Base-by-base conservation (phyloP, 768 basidiomycete species). In the Termitomyces sp. region DNA sequence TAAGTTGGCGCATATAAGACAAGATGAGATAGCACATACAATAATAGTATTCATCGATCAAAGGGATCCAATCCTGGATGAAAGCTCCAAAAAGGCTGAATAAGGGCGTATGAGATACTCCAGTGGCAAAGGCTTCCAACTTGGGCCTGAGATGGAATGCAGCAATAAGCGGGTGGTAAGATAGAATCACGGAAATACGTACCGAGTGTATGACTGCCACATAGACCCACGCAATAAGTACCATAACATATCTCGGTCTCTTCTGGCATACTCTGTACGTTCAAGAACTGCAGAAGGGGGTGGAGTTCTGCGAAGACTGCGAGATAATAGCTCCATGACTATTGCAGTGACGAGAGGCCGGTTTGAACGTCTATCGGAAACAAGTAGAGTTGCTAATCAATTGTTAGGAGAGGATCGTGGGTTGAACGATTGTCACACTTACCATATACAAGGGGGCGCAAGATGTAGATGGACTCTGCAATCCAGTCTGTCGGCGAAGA, bases 41-140 rank as follows among this genome's bases (percentile, higher is more conserved):
- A 78, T 94, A 94, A 75, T 94, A 87, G 73, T 94, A 94, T 67
- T 90, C 89, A 68, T 94, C 85, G 59, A 94, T 90, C 68, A 94
- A 73, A 20, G 91, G 92, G 61, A 94, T 84, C 92, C 92, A 94
- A 65, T 92, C 91, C 61, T 83, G 86, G 57, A 91, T 68, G 57
- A 94, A 72, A 26, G 85, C 81, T 62, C 89, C 78, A 41, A 91
- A 70, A 49, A 92, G 67, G n/a, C 85, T 82, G 28, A 94, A 65
- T 28, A 92, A 52, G 16, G 90, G 90, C 46, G 77, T 78, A 56
- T 74, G 74, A 3, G 82, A 75, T 20, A 83, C 78, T 44, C 69
- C 74, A 60, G 82, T 72, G 33, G 82, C 84, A 60, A 92, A 72
- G 1, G 77, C 76, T 66, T 87, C 84, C 54, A 94, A 64, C 70